Evolutionary conservation across 495 filamentous ascomycete genomes (phyloP).

Genomic region (Penicillium lagena): DNA sequence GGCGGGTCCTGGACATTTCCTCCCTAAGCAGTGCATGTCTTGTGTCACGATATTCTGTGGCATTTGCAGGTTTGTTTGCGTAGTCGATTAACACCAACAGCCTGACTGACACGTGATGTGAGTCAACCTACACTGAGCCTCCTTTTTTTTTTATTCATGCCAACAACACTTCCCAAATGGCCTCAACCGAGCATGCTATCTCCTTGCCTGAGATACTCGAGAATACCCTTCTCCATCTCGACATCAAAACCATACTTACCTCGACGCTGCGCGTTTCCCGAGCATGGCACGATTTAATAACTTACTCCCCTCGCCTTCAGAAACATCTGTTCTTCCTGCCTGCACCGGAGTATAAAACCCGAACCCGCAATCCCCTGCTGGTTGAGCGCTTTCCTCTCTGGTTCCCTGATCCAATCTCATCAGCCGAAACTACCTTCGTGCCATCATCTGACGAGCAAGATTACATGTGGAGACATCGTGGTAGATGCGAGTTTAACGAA

Average conservation of each 20-base stretch:
- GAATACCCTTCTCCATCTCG: neutral
- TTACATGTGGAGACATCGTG: neutral
- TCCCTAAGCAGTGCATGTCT: too few species aligned
- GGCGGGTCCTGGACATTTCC: too few species aligned
- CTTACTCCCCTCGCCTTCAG: neutral
- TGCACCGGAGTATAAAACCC: neutral
- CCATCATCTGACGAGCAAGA: neutral
- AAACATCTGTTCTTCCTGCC: constrained; percentile 1
- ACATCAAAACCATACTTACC: constrained; percentile 1
- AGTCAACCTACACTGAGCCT: too few species aligned
- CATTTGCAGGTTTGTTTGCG: too few species aligned
- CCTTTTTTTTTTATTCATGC: too few species aligned
- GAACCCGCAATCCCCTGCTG: neutral
- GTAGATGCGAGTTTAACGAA: neutral
- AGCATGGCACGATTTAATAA: neutral
- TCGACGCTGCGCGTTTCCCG: constrained; percentile 2
- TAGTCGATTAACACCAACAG: too few species aligned
- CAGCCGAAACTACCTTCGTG: neutral
- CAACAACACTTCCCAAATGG: too few species aligned
- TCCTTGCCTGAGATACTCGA: constrained; percentile 1
- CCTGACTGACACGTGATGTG: too few species aligned
- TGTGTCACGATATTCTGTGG: too few species aligned
- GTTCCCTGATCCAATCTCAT: neutral
- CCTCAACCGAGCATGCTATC: too few species aligned
- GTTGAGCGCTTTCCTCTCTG: neutral